Conservation (phyloP, 139 green algal genomes). For the Auxenochlorella protothecoides region DNA sequence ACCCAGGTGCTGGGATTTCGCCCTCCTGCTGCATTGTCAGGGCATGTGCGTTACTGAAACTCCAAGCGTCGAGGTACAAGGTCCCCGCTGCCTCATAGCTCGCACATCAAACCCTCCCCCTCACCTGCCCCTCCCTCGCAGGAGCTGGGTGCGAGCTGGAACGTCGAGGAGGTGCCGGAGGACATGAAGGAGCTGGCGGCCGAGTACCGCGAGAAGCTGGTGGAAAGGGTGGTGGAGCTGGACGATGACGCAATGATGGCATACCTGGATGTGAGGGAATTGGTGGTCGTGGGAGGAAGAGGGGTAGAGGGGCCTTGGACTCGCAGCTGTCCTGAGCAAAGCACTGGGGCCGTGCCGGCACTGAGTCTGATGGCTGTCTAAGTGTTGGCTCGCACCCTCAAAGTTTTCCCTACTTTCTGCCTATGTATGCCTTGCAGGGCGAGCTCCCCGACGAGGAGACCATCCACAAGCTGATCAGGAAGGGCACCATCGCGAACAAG, state of each 20-base stretch:
- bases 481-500: conserved; percentile 65
- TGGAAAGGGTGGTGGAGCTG: conserved; percentile 83
- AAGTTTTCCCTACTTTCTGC: too few relatives aligned
- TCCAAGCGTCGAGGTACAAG: not conserved
- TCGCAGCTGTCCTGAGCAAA: too few relatives aligned
- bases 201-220: conserved; percentile 81
- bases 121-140: conserved; percentile 18
- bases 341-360: too few relatives aligned
- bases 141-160: conserved; percentile 89
- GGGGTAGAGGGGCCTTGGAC: too few relatives aligned
- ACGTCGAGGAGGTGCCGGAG: conserved; percentile 73
- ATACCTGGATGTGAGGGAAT: conserved; percentile 55
- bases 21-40: too few relatives aligned
- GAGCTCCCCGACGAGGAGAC: conserved; percentile 71
- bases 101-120: too few relatives aligned
- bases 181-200: conserved; percentile 70
- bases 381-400: too few relatives aligned
- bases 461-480: conserved; percentile 81
- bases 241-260: conserved; percentile 61
- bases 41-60: too few relatives aligned
- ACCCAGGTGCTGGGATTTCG: not conserved
- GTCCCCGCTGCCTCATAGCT: not conserved
- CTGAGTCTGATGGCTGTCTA: too few relatives aligned
- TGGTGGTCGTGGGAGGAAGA: not conserved
- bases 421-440: conserved; percentile 37